Evolutionary conservation across 352 stramenopile genomes (phyloP), one percentile per base, ranked within the genome.

Genomic region (Pythium grandisporangium): DNA sequence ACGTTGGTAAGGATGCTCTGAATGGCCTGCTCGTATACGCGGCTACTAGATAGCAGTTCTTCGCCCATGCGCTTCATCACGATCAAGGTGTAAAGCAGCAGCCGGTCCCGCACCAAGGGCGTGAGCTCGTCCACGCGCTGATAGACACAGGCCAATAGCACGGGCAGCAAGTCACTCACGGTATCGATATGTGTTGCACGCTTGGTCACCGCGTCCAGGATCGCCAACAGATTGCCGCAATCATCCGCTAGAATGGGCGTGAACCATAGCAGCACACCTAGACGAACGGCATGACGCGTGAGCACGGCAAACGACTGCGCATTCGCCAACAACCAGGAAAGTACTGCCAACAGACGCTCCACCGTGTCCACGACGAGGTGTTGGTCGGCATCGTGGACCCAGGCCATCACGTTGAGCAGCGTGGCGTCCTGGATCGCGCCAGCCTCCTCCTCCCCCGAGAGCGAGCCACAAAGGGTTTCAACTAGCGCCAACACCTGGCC

Each of bases 1-100:
- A 76, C 42, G 42, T 84, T 63, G 4, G 48, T 40, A 14, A 84
- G 42, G 30, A 87, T 67, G 21, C 67, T 54, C 30, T 83, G 63
- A 20, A 84, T 67, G 2, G 70, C 55, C 7, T 70, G 52, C 47
- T 87, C 73, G 29, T 80, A 87, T 4, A 66, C 57, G 6, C 44
- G 47, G 32, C 60, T 70, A 4, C 54, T 66, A 14, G 66, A 52
- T n/a, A 76, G 51, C 3, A 61, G 59, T 30, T 72, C 58, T 11
- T 83, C 66, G 3, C 73, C 66, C 25, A 73, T 61, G 0, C 68
- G 66, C 26, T 87, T 72, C 22, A 87, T 30, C n/a, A 73, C 52
- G 25, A 75, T 35, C 1, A 87, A 40, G 16, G 79, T 58, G 21
- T 56, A 73, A 16, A 87, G 42, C 20, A 84, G 37, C 29, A 86